Base-by-base conservation (phyloP, 139 green algal species). In the Chlamydomonas eustigma region DNA sequence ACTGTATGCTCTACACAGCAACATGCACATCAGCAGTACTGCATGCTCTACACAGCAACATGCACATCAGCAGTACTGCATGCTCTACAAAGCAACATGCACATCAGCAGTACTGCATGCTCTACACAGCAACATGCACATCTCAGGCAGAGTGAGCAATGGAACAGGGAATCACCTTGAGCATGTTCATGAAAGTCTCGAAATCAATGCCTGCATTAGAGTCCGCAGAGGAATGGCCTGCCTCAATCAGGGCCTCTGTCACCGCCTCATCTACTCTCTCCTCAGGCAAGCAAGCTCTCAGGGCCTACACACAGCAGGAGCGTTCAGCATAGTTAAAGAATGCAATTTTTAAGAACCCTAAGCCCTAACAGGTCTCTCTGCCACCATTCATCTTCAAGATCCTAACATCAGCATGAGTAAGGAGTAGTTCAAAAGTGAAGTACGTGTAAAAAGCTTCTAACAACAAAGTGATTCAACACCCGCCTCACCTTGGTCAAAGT, bases 121-220 rank as follows among this genome's bases (percentile, higher is more conserved):
- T 58, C 18, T 58, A 28, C 12, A 58, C 12, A 58, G 12, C 44
- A 58, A 18, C 12, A 58, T 58, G 44, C 12, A 12, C 44, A 58
- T n/a, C n/a, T n/a, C n/a, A n/a, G n/a, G 38, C 31, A 33, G 39
- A 30, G 30, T 2, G 65, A 4, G 33, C 24, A 71, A 5, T 50
- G 64, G 64, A n/a, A n/a, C n/a, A n/a, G n/a, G 1, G 37, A 25
- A 37, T 50, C 36, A 81, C 67, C 67, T 71, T 76, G 3, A 82
- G 66, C 34, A 80, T 64, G 22, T n/a, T 37, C 36, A 87, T 25
- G 39, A 88, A 88, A 74, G 39, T 68, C 1, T 83, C 68, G 75
- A 88, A 88, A 69, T 88, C 83, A 36, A 88, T 83, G 50, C 58
- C 73, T 32, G 6, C 8, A 22, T 32, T 2, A 34, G 22, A 31